Evolutionary conservation across 1,139 yeast genomes (phyloP).

Genomic region (Suhomyces bokatorum): DNA sequence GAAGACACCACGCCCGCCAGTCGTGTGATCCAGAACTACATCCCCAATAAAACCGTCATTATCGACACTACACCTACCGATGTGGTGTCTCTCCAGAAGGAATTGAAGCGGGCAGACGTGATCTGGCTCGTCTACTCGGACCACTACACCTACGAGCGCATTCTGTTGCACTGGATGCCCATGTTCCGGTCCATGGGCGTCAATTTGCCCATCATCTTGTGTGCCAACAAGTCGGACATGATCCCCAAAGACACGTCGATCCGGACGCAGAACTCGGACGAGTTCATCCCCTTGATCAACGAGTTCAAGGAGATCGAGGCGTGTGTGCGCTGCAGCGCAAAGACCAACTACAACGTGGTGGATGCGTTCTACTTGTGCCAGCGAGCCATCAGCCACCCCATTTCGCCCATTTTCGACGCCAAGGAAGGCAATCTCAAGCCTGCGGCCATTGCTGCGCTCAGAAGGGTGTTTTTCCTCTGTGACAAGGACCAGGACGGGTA

Average conservation of each 20-base stretch:
- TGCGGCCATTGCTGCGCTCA: slow-evolving; percentile 70
- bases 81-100: slow-evolving; percentile 59
- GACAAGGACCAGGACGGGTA: slow-evolving; percentile 91
- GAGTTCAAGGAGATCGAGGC: slow-evolving; percentile 95
- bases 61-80: slow-evolving; percentile 81
- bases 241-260: slow-evolving; percentile 21
- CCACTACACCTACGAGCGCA: slow-evolving; percentile 89
- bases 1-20: slow-evolving; percentile 5
- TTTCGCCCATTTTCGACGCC: slow-evolving; percentile 93
- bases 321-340: slow-evolving; percentile 85
- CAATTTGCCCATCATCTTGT: slow-evolving; percentile 84
- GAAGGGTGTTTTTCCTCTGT: slow-evolving; percentile 77
- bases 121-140: slow-evolving; percentile 92
- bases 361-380: slow-evolving; percentile 90
- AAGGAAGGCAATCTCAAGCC: slow-evolving; percentile 82
- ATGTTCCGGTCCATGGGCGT: slow-evolving; percentile 89
- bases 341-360: slow-evolving; percentile 76
- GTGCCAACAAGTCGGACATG: slow-evolving; percentile 79
- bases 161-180: slow-evolving; percentile 92
- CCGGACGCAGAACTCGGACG: slow-evolving; percentile 57
- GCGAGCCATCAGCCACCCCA: slow-evolving; percentile 86
- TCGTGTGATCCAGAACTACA: slow-evolving; percentile 35
- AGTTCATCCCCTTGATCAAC: slow-evolving; percentile 79
- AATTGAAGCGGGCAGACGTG: slow-evolving; percentile 82
- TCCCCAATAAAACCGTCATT: slow-evolving; percentile 69